Evolutionary conservation across 257 asterid species (phyloP), one percentile per base, ranked within the genome.

Genomic region (Apocynum venetum): DNA sequence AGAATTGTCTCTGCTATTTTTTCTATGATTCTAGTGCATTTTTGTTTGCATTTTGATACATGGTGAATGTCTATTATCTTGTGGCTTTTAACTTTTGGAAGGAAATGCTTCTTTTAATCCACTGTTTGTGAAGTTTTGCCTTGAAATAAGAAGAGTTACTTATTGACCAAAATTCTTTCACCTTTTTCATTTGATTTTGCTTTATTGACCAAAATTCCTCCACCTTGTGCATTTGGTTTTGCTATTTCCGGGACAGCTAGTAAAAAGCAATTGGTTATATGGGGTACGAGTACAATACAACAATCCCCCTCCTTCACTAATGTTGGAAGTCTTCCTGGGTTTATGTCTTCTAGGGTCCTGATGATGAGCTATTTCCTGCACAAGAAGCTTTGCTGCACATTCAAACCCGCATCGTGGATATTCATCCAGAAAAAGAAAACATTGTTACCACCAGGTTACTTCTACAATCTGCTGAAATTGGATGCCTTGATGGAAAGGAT

Each of bases 311-410:
- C 46, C 67, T 72, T 44, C 40, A 61, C 11, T 55, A 68, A 56
- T n/a, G 8, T 61, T 66, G 74, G 69, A 78, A 77, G 56, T 76
- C 48, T 77, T 83, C 84, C 78, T 80, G 75, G 77, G 77, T 79
- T 7, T 81, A 71, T 78, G 61, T 82, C 68, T 66, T 73, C 52
- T 82, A 95, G 98, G 99, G 96, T 73, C 99, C 97, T 65, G 96
- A 95, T 55, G 97, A 95, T 83, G 98, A 88, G 85, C 80, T 93
- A 84, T 95, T 95, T 89, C 99, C 98, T 84, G 96, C 98, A 79
- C 99, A 93, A 91, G 99, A 95, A 89, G 99, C 99, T 51, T 84
- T 95, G 87, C 78, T 93, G 88, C 99, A 95, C 85, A 93, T 95
- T 70, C 97, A 95, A 85, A 95, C 96, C 67, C 92, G 90, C 78